Conservation (phyloP, 129 eudicot species). For the Oenanthe sinensis region DNA sequence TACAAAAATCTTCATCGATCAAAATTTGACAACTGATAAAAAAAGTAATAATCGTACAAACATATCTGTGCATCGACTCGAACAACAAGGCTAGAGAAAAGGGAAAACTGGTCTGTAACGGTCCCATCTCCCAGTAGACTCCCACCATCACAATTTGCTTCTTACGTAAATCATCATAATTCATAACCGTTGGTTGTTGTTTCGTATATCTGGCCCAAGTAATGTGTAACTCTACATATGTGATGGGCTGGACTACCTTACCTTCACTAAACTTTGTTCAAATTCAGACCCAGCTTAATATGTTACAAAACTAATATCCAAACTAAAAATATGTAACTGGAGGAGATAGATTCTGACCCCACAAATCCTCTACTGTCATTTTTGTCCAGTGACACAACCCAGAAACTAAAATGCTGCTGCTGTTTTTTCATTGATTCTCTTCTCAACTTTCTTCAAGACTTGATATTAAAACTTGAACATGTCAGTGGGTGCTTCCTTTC, state of each 20-base stretch:
- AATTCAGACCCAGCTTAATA: not conserved
- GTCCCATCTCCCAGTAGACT: no score
- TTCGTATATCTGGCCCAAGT: not conserved
- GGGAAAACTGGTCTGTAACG: no score
- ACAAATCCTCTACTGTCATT: slow-evolving; percentile 35
- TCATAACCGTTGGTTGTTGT: no score
- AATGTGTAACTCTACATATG: not conserved
- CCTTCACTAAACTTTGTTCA: not conserved
- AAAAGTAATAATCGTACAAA: no score
- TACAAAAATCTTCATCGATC: no score
- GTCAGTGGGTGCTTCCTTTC: slow-evolving; percentile 39
- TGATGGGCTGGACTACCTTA: not conserved
- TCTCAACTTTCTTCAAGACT: not conserved
- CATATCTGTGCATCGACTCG: no score
- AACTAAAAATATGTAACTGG: not conserved
- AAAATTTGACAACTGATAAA: no score
- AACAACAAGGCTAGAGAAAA: no score
- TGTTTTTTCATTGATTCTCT: not conserved
- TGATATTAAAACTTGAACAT: slow-evolving; percentile 11
- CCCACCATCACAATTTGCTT: no score
- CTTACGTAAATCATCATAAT: no score
- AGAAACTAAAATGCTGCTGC: not conserved
- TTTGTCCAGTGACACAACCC: slow-evolving; percentile 14
- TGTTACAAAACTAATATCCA: not conserved
- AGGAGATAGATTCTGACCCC: slow-evolving; percentile 31